These are phyloP conservation scores for Entelexis sorbosivorans DNA, from an alignment of 1,139 yeast genomes.

Conservation along the genomic window DNA sequence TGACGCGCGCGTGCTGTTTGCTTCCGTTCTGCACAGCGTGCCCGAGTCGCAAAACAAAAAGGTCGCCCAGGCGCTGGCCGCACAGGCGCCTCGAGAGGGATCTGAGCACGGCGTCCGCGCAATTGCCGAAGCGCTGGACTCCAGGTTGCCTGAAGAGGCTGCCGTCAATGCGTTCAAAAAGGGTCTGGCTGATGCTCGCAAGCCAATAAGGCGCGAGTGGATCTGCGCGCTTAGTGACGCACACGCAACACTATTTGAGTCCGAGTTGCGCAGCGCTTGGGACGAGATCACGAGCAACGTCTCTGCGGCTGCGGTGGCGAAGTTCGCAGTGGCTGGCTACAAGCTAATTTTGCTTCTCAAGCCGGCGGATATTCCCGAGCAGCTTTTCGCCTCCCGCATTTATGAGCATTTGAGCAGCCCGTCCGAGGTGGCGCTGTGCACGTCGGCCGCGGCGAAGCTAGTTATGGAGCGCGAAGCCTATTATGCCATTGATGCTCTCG, in stretches of 20 bases:
- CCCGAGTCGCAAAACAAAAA: slow-evolving; percentile 30
- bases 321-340: slow-evolving; percentile 22
- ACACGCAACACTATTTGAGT: slow-evolving; percentile 32
- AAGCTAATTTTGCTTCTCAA: slow-evolving; percentile 14
- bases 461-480: background rate
- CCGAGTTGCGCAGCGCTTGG: slow-evolving; percentile 28
- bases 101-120: slow-evolving; percentile 53
- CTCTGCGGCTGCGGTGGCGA: slow-evolving; percentile 25
- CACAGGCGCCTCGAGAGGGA: slow-evolving; percentile 56
- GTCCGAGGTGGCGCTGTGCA: slow-evolving; percentile 26
- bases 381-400: slow-evolving; percentile 22
- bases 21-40: slow-evolving; percentile 33
- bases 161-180: slow-evolving; percentile 34
- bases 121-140: slow-evolving; percentile 40
- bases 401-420: slow-evolving; percentile 24
- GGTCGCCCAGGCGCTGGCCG: slow-evolving; percentile 36
- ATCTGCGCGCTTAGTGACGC: slow-evolving; percentile 31
- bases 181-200: slow-evolving; percentile 59
- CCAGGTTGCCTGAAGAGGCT: slow-evolving; percentile 16
- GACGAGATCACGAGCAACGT: slow-evolving; percentile 28
- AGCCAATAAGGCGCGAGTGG: slow-evolving; percentile 60
- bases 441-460: slow-evolving; percentile 22
- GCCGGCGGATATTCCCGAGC: slow-evolving; percentile 11
- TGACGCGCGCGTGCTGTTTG: slow-evolving; percentile 51
- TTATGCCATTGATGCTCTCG: slow-evolving; percentile 8